Conservation (phyloP, 2,329 filamentous ascomycete species). For the Pseudocercospora musae region DNA sequence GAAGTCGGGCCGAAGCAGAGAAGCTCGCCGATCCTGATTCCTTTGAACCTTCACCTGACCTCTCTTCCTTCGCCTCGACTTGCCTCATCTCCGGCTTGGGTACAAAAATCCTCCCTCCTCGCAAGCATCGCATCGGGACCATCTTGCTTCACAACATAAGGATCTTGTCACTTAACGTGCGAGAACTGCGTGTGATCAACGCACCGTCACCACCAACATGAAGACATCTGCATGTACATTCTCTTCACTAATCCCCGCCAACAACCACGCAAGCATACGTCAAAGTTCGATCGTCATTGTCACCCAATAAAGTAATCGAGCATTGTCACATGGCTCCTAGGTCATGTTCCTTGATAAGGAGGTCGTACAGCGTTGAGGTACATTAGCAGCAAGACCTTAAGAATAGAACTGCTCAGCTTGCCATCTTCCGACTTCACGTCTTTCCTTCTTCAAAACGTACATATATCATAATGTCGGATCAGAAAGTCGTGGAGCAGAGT, state of each 20-base stretch:
- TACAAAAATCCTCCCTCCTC: background rate
- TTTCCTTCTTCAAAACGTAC: background rate
- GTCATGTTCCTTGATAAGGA: background rate
- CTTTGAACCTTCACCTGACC: background rate
- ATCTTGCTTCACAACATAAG: background rate
- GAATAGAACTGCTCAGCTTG: background rate
- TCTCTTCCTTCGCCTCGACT: background rate
- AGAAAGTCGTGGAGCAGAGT: background rate
- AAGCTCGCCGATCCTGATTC: background rate
- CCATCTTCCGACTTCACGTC: background rate
- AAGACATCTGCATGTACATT: background rate
- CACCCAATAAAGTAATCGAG: slow-evolving; percentile 2
- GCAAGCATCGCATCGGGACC: background rate
- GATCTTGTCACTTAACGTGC: background rate
- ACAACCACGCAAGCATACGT: slow-evolving; percentile 1
- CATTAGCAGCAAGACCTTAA: background rate
- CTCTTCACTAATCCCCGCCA: background rate
- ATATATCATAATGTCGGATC: background rate
- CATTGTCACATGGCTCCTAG: slow-evolving; percentile 2
- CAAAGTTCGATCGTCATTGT: slow-evolving; percentile 1
- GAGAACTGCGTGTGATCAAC: background rate
- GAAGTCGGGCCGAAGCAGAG: background rate
- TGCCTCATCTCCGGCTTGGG: background rate
- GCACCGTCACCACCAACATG: background rate
- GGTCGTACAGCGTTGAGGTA: background rate